Percentiles rank a stretch among this genome's conserved stretches.
These are phyloP conservation scores for Brassica napus DNA, from an alignment of 345 rosid genomes.

Conservation along the genomic window Da-Ae NC_063437.1:2123001-2123500, in stretches of 20 bases:
- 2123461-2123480: background rate
- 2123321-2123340: too few relatives aligned
- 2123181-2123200: background rate
- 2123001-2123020: too few relatives aligned
- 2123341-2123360: too few relatives aligned
- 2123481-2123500: background rate
- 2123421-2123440: background rate
- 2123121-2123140: background rate
- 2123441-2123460: background rate
- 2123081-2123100: background rate
- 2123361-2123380: too few relatives aligned
- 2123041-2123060: too few relatives aligned
- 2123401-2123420: too few relatives aligned
- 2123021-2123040: too few relatives aligned
- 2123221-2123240: background rate
- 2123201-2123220: background rate
- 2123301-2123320: background rate
- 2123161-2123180: background rate
- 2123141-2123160: background rate
- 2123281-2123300: background rate
- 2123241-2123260: background rate
- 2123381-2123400: too few relatives aligned
- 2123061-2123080: too few relatives aligned
- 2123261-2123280: background rate
- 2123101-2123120: background rate